phyloP scores from a whole-genome alignment of 106 monocot species.

The Phalaenopsis equestris region DNA sequence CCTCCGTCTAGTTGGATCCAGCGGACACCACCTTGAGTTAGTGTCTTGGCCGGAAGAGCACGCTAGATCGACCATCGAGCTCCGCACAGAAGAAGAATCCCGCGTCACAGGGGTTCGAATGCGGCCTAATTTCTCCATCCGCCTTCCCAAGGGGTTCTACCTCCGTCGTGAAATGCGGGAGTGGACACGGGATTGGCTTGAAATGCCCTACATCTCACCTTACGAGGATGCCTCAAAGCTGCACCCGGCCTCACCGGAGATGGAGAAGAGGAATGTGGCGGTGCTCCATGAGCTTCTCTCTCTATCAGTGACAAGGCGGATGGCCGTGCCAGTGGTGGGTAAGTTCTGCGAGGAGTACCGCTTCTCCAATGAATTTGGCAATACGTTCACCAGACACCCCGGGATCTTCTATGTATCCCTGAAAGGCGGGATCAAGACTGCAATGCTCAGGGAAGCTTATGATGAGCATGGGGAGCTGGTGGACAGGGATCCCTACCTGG shows the following conservation, averaged over 20 bases:
- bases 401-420: constrained; percentile 88
- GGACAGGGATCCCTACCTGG: constrained; percentile 70
- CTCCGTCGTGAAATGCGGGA: constrained; percentile 83
- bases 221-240: constrained; percentile 54
- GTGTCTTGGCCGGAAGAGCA: constrained; percentile 57
- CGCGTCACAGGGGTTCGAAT: constrained; percentile 41
- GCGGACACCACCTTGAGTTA: constrained; percentile 37
- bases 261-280: constrained; percentile 84
- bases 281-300: constrained; percentile 79
- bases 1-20: constrained; percentile 32
- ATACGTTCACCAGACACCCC: constrained; percentile 63
- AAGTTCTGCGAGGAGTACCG: constrained; percentile 73
- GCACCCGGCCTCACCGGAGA: constrained; percentile 49
- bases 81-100: constrained; percentile 50
- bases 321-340: constrained; percentile 54
- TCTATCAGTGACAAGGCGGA: constrained; percentile 46
- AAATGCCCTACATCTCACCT: constrained; percentile 80
- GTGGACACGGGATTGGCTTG: constrained; percentile 90
- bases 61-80: constrained; percentile 56
- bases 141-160: constrained; percentile 59
- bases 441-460: constrained; percentile 81
- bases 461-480: constrained; percentile 44
- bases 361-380: constrained; percentile 73
- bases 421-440: constrained; percentile 89
- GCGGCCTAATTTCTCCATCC: constrained; percentile 59